Base-by-base conservation (phyloP, 164 flowering plant genomes). In the Stephania cephalantha region DNA sequence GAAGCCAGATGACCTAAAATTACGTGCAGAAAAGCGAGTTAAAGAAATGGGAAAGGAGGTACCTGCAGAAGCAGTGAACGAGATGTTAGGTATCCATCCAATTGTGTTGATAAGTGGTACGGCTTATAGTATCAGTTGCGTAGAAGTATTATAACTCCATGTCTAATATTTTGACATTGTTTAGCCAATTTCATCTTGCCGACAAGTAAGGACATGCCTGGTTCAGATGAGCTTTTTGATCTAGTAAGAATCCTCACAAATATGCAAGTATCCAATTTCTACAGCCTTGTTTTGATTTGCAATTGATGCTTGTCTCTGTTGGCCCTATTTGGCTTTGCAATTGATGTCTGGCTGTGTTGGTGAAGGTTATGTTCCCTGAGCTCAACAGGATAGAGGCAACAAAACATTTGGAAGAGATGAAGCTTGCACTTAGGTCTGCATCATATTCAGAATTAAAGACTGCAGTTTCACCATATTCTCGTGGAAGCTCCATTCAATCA, bases 1-100 rank as follows among this genome's bases (percentile, higher is more conserved):
- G 68, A 76, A 42, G 50, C 87, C 86, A n/a, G 87, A 86, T 68
- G 88, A 82, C 66, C 81, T 90, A 46, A 83, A 81, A 79, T 0
- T 52, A 1, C 90, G 89, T 61, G 77, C 83, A 63, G 85, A 80
- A 46, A 87, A 86, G 79, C 78, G 91, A 79, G 85, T 84, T 67
- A 79, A 68, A 79, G 94, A 88, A 74, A 87, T 86, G 90, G 91
- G 90, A 30, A 90, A 88, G 81, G 90, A 88, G 70, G 91, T 90
- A 35, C 88, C 90, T 68, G 86, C 80, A 30, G 91, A 87, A 68
- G 88, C 90, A 31, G 81, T 90, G 44, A 85, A 85, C 75, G 80
- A 85, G 42, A 87, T 88, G 91, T 65, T 85, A 80, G 90, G 91
- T 88, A 85, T 48, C 29, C 1, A 48, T 50, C 18, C 50, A 42